Base-by-base conservation (phyloP, 345 rosid species). In the Eucalyptus regnans region DNA sequence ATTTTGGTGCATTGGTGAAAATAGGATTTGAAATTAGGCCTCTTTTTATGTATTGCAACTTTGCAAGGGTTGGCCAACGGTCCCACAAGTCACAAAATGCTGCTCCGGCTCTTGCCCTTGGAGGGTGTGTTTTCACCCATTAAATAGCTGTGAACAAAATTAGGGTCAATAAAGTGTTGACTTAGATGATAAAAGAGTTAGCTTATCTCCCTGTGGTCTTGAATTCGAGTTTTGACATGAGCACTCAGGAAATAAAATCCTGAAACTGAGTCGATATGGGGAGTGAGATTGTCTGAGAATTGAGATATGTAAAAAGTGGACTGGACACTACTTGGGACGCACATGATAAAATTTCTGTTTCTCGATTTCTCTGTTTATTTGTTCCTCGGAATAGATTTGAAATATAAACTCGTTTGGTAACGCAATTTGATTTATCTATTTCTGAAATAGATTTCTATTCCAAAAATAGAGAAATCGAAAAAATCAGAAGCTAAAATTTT, bases 191-290 rank as follows among this genome's bases (percentile, higher is more conserved):
- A 5, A 68, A 11, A 33, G 0, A 10, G 4, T 12, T 37, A 9
- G 27, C 6, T 41, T 12, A 22, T 37, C 48, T 41, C 83, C 41
- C 5, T 5, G 83, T 33, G 12, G 41, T 66, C 1, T 66, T 66
- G 41, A 33, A 68, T 68, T 68, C 12, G 1, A 68, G 79, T 68
- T 3, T 31, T 68, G 4, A 12, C 4, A 8, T 60, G 7, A 29
- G 31, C 31, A 60, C 31, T 60, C 1, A 5, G 4, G 16, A 13
- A 60, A 60, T 60, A 12, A 60, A 27, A 60, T 60, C 16, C 7
- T 12, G 13, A 27, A 29, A 60, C 16, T 12, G 0, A 27, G 31
- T 60, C 0, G 0, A 60, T 27, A 27, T 60, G 14, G 33, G 16
- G 68, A 60, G 68, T 27, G 68, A 60, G 68, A 60, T 60, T 60